Evolutionary conservation across 306 rosid species (phyloP).

Genomic region (Lagenaria siceraria): DNA sequence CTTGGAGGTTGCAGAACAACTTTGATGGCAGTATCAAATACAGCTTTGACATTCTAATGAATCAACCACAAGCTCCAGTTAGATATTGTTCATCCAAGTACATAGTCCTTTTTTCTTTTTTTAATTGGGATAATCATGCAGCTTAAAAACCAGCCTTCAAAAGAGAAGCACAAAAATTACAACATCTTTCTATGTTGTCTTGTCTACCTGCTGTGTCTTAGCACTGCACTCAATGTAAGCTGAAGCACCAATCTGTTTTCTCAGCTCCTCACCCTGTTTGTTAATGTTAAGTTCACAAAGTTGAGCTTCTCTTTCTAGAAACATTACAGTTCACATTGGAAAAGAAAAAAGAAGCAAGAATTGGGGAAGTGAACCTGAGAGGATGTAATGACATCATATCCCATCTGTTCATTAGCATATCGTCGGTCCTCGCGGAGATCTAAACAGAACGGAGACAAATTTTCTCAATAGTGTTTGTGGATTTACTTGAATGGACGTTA

Average conservation of each 20-base stretch:
- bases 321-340: neutral
- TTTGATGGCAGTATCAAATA: slow-evolving; percentile 91
- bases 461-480: neutral
- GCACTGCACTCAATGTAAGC: slow-evolving; percentile 97
- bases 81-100: neutral
- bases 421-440: slow-evolving; percentile 88
- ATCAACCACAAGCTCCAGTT: slow-evolving; percentile 7
- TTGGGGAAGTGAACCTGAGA: slow-evolving; percentile 40
- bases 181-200: neutral
- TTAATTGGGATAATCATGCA: neutral
- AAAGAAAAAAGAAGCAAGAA: neutral
- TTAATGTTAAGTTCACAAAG: neutral
- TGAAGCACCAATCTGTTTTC: slow-evolving; percentile 96
- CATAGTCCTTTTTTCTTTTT: neutral
- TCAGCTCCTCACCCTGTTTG: slow-evolving; percentile 83
- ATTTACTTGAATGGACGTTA: neutral
- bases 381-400: slow-evolving; percentile 55
- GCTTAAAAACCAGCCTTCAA: neutral
- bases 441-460: slow-evolving; percentile 12
- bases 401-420: slow-evolving; percentile 64
- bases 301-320: neutral
- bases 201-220: slow-evolving; percentile 83
- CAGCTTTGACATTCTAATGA: slow-evolving; percentile 85
- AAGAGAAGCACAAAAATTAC: neutral
- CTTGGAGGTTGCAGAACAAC: slow-evolving; percentile 99